A percentile compares a stretch with the other conserved stretches of the same genome.
These are phyloP conservation scores for Sarocladiaceae sp. DNA, from an alignment of 2,329 filamentous ascomycete species.

Conservation along the genomic window DNA sequence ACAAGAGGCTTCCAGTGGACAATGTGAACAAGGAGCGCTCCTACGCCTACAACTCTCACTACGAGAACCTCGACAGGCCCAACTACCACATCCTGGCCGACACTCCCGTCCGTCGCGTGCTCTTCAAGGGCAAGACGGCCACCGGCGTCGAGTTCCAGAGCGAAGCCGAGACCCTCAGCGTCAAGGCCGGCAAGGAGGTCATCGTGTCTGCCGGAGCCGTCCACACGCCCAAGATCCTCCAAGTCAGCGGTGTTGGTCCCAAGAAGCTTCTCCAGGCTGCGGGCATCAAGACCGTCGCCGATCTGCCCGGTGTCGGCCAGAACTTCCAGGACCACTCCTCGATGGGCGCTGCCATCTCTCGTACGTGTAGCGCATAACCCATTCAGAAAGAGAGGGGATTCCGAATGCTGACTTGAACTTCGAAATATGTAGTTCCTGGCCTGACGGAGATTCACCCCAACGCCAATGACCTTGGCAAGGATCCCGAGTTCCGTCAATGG, in stretches of 20 bases:
- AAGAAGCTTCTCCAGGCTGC: constrained; percentile 61
- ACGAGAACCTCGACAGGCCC: not conserved
- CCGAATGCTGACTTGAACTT: not conserved
- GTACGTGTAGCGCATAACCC: no score
- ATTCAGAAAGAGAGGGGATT: not conserved
- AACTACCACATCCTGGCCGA: constrained; percentile 6
- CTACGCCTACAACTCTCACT: constrained; percentile 1
- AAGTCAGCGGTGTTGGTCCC: constrained; percentile 63
- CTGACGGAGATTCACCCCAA: constrained; percentile 3
- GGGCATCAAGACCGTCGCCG: constrained; percentile 62
- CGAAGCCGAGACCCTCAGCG: constrained; percentile 45
- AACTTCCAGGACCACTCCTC: constrained; percentile 68
- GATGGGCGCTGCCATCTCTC: not conserved
- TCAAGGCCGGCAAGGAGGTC: constrained; percentile 67
- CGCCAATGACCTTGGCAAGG: not conserved
- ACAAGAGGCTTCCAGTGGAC: constrained; percentile 1
- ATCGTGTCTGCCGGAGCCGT: constrained; percentile 67
- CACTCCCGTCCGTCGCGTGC: not conserved
- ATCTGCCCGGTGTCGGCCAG: constrained; percentile 66
- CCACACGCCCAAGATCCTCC: constrained; percentile 67
- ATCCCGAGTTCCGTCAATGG: not conserved
- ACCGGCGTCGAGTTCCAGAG: constrained; percentile 38
- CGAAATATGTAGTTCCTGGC: not conserved
- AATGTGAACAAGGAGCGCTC: not conserved
- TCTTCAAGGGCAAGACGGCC: constrained; percentile 51